phyloP scores from a whole-genome alignment of 2,329 filamentous ascomycete genomes.

The Chrysosporium keratinophilum region DNA sequence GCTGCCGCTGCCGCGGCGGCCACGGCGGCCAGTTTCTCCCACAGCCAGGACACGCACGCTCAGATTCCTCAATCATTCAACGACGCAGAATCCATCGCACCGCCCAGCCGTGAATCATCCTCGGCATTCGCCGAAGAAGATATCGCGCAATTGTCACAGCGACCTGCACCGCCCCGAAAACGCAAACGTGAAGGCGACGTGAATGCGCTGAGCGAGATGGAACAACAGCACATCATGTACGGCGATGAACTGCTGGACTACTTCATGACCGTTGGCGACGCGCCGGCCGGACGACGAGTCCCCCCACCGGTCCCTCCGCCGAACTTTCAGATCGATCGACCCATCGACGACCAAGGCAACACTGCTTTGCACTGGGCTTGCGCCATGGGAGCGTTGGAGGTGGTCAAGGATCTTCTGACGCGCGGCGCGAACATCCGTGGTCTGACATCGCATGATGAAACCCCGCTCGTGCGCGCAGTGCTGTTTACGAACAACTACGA shows the following conservation, averaged over 20 bases:
- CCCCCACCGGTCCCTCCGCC: constrained; percentile 66
- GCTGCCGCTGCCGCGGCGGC: no score
- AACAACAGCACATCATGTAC: constrained; percentile 81
- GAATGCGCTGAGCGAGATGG: constrained; percentile 31
- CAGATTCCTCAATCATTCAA: constrained; percentile 24
- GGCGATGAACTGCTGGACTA: constrained; percentile 92
- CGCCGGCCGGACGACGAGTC: constrained; percentile 49
- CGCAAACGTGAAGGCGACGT: constrained; percentile 61
- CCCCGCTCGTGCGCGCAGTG: constrained; percentile 86
- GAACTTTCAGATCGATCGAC: constrained; percentile 78
- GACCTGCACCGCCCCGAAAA: constrained; percentile 50
- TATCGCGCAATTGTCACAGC: constrained; percentile 59
- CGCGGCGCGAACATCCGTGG: constrained; percentile 66
- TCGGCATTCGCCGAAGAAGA: constrained; percentile 80
- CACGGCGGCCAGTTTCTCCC: not conserved
- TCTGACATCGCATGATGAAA: constrained; percentile 64
- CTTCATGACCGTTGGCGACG: constrained; percentile 77
- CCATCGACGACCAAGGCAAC: constrained; percentile 88
- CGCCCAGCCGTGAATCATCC: constrained; percentile 69
- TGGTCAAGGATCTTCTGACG: constrained; percentile 75
- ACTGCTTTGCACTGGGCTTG: constrained; percentile 95
- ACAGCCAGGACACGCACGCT: constrained; percentile 10
- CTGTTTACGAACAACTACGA: constrained; percentile 96
- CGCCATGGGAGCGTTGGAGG: constrained; percentile 90
- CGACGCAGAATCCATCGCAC: constrained; percentile 74